Evolutionary conservation across 176 grass and related monocot genomes (phyloP), one percentile per base, ranked within the genome.

Genomic region (Zea luxurians): DNA sequence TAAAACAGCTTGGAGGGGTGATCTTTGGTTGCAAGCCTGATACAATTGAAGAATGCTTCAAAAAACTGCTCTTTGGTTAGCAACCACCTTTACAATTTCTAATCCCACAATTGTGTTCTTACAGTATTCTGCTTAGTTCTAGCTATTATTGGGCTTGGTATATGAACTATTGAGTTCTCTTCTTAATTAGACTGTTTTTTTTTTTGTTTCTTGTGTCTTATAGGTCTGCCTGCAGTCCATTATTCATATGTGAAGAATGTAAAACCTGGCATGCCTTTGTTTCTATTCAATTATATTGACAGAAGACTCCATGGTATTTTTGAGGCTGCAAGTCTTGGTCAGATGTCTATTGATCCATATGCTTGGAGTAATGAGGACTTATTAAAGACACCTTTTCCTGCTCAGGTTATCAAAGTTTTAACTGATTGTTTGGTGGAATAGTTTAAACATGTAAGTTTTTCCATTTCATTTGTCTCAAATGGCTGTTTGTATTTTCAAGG

Each of bases 1-100:
- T 89, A 60, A 86, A 43, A 67, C 83, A 92, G 55, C 84, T 98
- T 35, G 91, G 87, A 69, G 95, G 87, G 8, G 87, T 85, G 7
- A 92, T 98, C 72, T 98, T 98, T 83, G 95, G 96, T 67, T 98
- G 96, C 78, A 92, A 89, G 42, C 69, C 86, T 60, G 50, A 84
- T n/a, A 98, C 96, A 27, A 94, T 98, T 54, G 57, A 88, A 67
- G 91, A 98, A 79, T 98, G 96, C 86, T 87, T 98, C 65, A 67
- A 10, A 42, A 98, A 98, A 62, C 91, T 92, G 52, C 75, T 98
- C 54, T 98, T 94, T 80, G 96, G 96, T 98, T 82, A 41, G 85
- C 80, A 10, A 83, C 64, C 49, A 36, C 69, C 61, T 79, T 76
- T 76, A 48, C 50, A 8, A 48, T 6, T 63, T 86, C 20, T 83